Conservation (phyloP, 768 basidiomycete species). For the Pilatotrama ljubarskyi region DNA sequence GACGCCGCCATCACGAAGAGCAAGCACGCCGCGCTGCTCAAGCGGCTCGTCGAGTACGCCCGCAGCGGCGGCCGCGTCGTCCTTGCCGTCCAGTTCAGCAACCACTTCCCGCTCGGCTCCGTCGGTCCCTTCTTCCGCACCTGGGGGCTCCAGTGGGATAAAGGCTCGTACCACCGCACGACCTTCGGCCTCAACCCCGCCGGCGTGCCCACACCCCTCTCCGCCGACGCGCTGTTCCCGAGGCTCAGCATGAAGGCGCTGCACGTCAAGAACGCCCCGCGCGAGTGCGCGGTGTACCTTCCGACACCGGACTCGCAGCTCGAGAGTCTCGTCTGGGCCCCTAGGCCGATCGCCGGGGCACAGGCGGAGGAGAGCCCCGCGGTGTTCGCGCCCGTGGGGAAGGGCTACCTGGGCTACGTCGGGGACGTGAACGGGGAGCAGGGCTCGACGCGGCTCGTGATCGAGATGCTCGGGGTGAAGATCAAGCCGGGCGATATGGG, state of each 20-base stretch:
- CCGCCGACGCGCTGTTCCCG: not conserved
- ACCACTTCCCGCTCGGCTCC: constrained; percentile 26
- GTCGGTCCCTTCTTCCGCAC: constrained; percentile 17
- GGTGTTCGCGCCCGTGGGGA: constrained; percentile 7
- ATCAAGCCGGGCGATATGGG: constrained; percentile 17
- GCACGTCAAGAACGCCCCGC: constrained; percentile 33
- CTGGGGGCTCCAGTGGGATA: constrained; percentile 37
- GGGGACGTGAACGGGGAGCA: constrained; percentile 38
- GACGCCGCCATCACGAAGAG: constrained; percentile 37
- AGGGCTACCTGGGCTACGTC: constrained; percentile 40
- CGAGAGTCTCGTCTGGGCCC: constrained; percentile 27
- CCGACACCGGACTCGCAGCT: constrained; percentile 17
- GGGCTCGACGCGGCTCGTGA: constrained; percentile 5
- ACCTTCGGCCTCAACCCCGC: constrained; percentile 37
- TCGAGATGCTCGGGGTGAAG: constrained; percentile 21
- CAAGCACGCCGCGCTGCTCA: constrained; percentile 26
- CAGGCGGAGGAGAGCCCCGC: constrained; percentile 29
- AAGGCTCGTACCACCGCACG: constrained; percentile 42
- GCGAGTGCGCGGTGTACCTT: constrained; percentile 36
- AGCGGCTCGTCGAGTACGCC: constrained; percentile 39
- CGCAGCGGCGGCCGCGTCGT: constrained; percentile 41
- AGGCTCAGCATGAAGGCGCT: constrained; percentile 43
- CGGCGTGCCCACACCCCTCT: constrained; percentile 8
- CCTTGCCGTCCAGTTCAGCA: constrained; percentile 38
- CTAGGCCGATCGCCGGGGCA: constrained; percentile 6